Evolutionary conservation across 768 basidiomycete species (phyloP).

Genomic region (Auricularia cornea): DNA sequence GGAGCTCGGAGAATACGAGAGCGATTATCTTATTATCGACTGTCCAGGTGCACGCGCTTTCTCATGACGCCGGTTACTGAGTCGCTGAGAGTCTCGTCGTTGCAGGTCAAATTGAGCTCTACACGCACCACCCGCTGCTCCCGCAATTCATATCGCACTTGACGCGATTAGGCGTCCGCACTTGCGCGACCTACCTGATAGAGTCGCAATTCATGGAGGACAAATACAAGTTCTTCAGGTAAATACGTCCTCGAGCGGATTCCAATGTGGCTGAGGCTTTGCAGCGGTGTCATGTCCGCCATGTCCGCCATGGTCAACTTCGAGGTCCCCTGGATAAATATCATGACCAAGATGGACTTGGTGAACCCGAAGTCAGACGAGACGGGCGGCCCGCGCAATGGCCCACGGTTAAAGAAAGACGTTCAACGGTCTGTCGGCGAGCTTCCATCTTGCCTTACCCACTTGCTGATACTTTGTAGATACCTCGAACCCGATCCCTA

Average conservation of each 20-base stretch:
- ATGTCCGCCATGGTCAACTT: slow-evolving; percentile 99
- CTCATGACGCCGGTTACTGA: neutral
- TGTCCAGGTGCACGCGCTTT: slow-evolving; percentile 56
- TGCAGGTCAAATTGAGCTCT: slow-evolving; percentile 93
- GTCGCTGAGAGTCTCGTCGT: neutral
- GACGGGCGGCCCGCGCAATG: slow-evolving; percentile 57
- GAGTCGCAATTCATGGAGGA: slow-evolving; percentile 99
- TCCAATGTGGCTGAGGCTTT: slow-evolving; percentile 1
- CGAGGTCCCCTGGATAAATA: slow-evolving; percentile 93
- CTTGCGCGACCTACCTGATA: slow-evolving; percentile 86
- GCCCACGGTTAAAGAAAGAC: slow-evolving; percentile 62
- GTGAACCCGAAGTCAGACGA: slow-evolving; percentile 62
- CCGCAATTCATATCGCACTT: slow-evolving; percentile 79
- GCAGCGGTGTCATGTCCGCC: slow-evolving; percentile 86
- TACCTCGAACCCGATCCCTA: slow-evolving; percentile 95
- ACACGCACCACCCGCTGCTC: slow-evolving; percentile 96
- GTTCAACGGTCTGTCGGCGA: slow-evolving; percentile 58
- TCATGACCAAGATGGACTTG: slow-evolving; percentile 99
- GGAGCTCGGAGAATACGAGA: slow-evolving; percentile 87
- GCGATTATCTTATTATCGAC: slow-evolving; percentile 91
- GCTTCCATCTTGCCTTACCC: neutral
- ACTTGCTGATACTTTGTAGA: slow-evolving; percentile 27
- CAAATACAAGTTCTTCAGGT: slow-evolving; percentile 96
- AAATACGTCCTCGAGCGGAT: slow-evolving; percentile 1
- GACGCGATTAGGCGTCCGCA: slow-evolving; percentile 68